Base-by-base conservation (phyloP, 2,329 filamentous ascomycete species). In the Hymenotorrendiella dingleyae region DNA sequence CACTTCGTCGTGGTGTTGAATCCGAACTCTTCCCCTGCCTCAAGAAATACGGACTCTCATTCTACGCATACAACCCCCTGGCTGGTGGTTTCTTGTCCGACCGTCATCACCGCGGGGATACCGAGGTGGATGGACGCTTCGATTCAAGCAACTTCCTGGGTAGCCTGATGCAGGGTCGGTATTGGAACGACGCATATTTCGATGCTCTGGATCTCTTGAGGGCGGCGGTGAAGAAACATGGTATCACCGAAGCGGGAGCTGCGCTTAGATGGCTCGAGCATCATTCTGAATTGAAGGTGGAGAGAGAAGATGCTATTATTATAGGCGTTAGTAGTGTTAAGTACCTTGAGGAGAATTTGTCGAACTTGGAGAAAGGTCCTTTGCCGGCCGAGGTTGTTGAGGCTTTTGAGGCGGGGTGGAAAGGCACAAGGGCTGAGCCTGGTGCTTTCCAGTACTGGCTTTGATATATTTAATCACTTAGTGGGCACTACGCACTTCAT, bases 191-290 rank as follows among this genome's bases (percentile, higher is more conserved):
- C 49, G 65, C 68, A 0, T 79, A 73, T 2, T 82, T 82, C 54
- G 70, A 81, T 41, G 84, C 86, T 1, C 67, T 93, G 34, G 69
- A 74, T 46, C 64, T 83, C 35, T 74, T 93, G 49, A 82, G 89
- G 64, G 67, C 72, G 3, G 84, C 80, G 1, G 75, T 78, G 1
- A 67, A 80, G 54, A 83, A 85, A 64, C 73, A 87, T 58, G 76
- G 73, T 1, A 60, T 91, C 52, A 82, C 76, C 3, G 65, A 86
- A 60, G 73, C 88, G 35, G 86, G 93, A 66, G 80, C 76, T 12
- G 84, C 84, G 1, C 68, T 90, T 58, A 72, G 86, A 39, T 91
- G 86, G 85, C 63, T 74, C 40, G 73, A 77, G 36, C 83, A 90
- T 60, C 86, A 91, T 64, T 85, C 80, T 6, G 64, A 67, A 44